Conservation (phyloP, 352 stramenopile genomes). For the Globisporangium cylindrosporum region DNA sequence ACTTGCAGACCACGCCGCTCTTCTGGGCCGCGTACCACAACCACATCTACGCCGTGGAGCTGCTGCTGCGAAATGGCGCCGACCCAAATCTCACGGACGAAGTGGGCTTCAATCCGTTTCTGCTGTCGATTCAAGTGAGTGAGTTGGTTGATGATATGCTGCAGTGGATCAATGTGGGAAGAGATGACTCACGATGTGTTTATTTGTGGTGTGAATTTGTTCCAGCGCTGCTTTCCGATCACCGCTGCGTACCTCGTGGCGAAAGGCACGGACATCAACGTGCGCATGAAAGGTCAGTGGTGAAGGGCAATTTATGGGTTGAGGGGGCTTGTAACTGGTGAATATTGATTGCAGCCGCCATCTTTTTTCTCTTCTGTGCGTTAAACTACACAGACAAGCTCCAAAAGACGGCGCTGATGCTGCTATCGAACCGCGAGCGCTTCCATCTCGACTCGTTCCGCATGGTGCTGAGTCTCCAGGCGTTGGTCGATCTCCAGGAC, state of each 20-base stretch:
- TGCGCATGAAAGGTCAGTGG: conserved; percentile 38
- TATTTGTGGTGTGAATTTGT: not conserved
- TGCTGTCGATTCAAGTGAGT: conserved; percentile 57
- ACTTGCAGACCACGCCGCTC: conserved; percentile 63
- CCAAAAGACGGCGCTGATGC: conserved; percentile 64
- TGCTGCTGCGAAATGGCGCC: conserved; percentile 61
- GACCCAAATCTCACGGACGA: conserved; percentile 49
- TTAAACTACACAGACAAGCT: conserved; percentile 16
- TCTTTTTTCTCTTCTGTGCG: not conserved
- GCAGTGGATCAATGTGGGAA: too few relatives aligned
- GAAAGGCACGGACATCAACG: conserved; percentile 67
- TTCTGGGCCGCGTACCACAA: conserved; percentile 76
- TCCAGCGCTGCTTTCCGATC: conserved; percentile 67
- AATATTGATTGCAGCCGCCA: not conserved
- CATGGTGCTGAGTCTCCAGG: conserved; percentile 75
- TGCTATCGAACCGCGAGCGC: conserved; percentile 61
- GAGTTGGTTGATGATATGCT: not conserved
- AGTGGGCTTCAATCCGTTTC: conserved; percentile 57
- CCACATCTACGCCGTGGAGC: conserved; percentile 77
- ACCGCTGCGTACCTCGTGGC: conserved; percentile 73
- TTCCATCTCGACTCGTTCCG: conserved; percentile 82
- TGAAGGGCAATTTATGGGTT: not conserved
- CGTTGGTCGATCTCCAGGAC: conserved; percentile 51
- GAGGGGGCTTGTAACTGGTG: not conserved
- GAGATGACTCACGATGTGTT: not conserved